Percentiles rank a stretch among this genome's conserved stretches.
phyloP scores from a whole-genome alignment of 2,329 filamentous ascomycete genomes.

The Aureobasidium musti region DNA sequence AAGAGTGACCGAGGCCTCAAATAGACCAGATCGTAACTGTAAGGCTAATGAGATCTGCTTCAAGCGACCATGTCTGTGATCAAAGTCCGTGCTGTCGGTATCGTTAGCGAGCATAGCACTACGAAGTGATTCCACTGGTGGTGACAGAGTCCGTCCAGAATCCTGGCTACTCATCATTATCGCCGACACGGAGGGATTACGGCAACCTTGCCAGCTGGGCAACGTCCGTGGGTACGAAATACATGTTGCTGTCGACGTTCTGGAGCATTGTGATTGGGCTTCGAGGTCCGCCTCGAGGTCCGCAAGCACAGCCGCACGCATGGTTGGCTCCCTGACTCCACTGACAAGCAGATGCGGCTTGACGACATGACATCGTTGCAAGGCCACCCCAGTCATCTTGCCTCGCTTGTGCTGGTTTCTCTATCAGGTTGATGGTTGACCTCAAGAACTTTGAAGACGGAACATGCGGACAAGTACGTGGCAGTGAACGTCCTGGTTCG shows the following conservation, averaged over 20 bases:
- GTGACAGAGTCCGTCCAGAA: background rate
- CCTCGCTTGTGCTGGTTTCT: background rate
- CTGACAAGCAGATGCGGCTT: constrained; percentile 15
- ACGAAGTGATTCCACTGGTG: background rate
- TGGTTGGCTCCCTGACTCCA: constrained; percentile 3
- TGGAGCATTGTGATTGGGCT: constrained; percentile 7
- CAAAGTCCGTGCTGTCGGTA: background rate
- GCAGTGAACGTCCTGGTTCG: background rate
- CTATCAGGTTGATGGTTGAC: background rate
- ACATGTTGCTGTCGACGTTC: background rate
- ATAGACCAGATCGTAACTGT: background rate
- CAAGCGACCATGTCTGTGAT: background rate
- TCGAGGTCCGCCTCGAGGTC: background rate
- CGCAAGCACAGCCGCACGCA: constrained; percentile 13
- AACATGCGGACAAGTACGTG: too few relatives aligned
- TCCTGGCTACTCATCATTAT: background rate
- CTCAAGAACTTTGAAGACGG: background rate
- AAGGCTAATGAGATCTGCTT: constrained; percentile 2
- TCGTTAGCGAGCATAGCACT: background rate
- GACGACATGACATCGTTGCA: constrained; percentile 6
- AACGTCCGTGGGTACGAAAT: background rate
- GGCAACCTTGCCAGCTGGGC: constrained; percentile 12
- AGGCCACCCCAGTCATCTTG: background rate
- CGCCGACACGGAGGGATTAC: background rate
- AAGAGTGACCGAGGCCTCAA: background rate